phyloP scores from a whole-genome alignment of 148 eudicot species.

The Rhododendron ferrugineum region DNA sequence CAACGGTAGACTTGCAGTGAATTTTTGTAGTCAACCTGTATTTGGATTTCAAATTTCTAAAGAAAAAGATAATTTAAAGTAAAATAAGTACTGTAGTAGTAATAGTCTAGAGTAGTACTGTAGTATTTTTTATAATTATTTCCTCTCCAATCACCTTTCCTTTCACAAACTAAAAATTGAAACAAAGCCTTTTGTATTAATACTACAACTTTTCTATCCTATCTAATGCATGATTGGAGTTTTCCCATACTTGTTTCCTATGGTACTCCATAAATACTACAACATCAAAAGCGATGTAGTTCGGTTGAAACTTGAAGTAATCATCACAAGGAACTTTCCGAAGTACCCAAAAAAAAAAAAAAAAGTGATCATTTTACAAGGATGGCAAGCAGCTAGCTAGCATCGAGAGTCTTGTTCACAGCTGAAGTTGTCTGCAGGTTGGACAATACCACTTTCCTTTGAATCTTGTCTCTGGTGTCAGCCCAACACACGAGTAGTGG shows the following conservation, averaged over 20 bases:
- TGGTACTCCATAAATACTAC: neutral
- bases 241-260: neutral
- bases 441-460: slow-evolving; percentile 99
- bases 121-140: neutral
- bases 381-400: neutral
- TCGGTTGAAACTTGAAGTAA: neutral
- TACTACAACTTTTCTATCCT: neutral
- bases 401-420: neutral
- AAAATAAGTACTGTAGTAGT: neutral
- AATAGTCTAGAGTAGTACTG: neutral
- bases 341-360: neutral
- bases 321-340: neutral
- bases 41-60: neutral
- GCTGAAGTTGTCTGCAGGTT: slow-evolving; percentile 68
- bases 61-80: neutral
- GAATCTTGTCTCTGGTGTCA: slow-evolving; percentile 28
- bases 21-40: neutral
- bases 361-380: neutral
- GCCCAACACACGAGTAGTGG: slow-evolving; percentile 31
- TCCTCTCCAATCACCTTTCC: neutral
- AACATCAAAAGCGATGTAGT: neutral
- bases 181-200: neutral
- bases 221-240: neutral
- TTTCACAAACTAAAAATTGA: neutral
- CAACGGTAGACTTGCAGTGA: neutral